Percentiles rank a stretch among this genome's conserved stretches.
phyloP scores from a whole-genome alignment of 2,329 filamentous ascomycete species.

The Ophiostoma angusticollis region DNA sequence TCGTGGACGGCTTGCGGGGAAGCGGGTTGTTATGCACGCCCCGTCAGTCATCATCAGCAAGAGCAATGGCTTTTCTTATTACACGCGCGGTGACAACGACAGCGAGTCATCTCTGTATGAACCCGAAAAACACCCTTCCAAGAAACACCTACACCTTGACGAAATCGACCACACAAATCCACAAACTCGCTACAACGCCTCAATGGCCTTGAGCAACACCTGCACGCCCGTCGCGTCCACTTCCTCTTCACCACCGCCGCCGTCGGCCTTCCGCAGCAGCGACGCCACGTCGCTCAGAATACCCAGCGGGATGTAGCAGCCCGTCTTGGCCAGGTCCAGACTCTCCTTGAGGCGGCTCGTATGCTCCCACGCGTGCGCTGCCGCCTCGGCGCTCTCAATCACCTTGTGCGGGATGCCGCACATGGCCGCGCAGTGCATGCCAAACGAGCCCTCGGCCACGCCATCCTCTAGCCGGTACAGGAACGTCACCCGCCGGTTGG shows the following conservation, averaged over 20 bases:
- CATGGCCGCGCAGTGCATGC: slow-evolving; percentile 98
- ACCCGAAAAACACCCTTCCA: no score
- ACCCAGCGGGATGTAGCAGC: slow-evolving; percentile 72
- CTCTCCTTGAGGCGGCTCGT: slow-evolving; percentile 83
- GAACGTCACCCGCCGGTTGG: slow-evolving; percentile 79
- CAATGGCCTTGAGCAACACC: slow-evolving; percentile 48
- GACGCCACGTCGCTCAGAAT: slow-evolving; percentile 78
- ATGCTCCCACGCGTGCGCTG: slow-evolving; percentile 88
- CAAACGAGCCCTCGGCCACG: slow-evolving; percentile 91
- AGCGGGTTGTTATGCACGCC: no score
- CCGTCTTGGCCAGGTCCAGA: slow-evolving; percentile 65
- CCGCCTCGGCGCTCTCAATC: slow-evolving; percentile 75
- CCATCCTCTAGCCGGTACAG: slow-evolving; percentile 88
- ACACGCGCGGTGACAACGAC: no score
- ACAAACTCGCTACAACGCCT: slow-evolving; percentile 31
- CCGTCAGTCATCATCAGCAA: no score
- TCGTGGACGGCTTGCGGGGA: no score
- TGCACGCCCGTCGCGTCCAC: slow-evolving; percentile 40
- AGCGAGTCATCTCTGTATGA: no score
- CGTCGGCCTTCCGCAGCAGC: slow-evolving; percentile 43
- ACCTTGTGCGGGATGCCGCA: slow-evolving; percentile 79
- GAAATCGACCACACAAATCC: not conserved
- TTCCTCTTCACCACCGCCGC: slow-evolving; percentile 26
- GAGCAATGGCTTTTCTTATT: no score
- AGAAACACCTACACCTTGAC: no score